Evolutionary conservation across 1,284 basidiomycete genomes (phyloP).

Genomic region (Rhodofomes roseus): DNA sequence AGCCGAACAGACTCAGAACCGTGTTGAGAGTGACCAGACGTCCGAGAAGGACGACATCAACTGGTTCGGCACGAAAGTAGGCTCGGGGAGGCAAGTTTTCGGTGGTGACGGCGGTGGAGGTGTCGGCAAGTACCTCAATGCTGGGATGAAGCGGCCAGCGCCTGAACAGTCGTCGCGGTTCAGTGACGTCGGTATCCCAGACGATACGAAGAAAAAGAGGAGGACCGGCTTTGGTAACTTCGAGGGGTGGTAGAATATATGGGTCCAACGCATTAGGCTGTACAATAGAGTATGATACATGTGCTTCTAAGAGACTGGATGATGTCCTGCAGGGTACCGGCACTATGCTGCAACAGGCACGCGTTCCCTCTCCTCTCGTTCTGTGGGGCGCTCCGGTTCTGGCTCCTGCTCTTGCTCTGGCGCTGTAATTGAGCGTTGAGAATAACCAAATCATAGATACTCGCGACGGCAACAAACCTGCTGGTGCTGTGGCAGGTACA

Average conservation of each 20-base stretch:
- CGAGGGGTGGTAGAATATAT: conserved; percentile 51
- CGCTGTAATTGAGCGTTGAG: background rate
- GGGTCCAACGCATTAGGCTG: conserved; percentile 10
- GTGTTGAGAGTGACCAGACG: conserved; percentile 8
- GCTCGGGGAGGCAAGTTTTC: conserved; percentile 33
- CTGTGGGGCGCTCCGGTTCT: background rate
- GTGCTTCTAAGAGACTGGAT: background rate
- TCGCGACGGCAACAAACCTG: conserved; percentile 8
- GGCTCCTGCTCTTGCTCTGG: conserved; percentile 9
- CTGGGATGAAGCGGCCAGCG: conserved; percentile 43
- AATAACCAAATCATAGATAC: background rate
- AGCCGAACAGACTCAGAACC: conserved; percentile 49
- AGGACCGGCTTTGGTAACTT: conserved; percentile 82
- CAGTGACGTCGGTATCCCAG: conserved; percentile 17
- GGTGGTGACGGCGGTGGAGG: conserved; percentile 31
- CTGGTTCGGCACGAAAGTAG: conserved; percentile 82
- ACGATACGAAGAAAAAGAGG: conserved; percentile 65
- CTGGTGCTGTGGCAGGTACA: conserved; percentile 46
- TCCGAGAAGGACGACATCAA: conserved; percentile 64
- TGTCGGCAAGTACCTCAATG: conserved; percentile 64
- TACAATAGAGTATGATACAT: conserved; percentile 8
- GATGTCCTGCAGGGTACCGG: background rate
- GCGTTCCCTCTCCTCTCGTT: conserved; percentile 23
- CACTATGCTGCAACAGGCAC: conserved; percentile 43
- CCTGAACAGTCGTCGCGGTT: background rate